Base-by-base conservation (phyloP, 257 asterid species). In the Jaltomata sinuosa region DNA sequence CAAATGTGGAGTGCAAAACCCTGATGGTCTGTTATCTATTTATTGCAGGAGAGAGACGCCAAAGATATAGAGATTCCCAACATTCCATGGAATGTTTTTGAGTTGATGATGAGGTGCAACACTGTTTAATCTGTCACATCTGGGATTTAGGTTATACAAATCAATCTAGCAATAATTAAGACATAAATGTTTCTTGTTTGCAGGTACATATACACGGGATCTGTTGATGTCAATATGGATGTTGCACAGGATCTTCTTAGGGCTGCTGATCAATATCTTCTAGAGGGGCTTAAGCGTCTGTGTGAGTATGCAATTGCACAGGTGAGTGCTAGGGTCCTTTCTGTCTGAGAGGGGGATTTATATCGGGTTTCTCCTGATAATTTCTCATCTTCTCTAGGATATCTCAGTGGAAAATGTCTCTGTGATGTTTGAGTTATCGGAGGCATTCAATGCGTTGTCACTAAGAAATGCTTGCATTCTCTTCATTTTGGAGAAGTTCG, bases 21-120 rank as follows among this genome's bases (percentile, higher is more conserved):
- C 27, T 77, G 42, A 76, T 49, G 81, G 50, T 83, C 11, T 61
- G 52, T 65, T 50, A n/a, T 31, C 50, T 82, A 45, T 65, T 29
- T 31, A 82, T 74, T 89, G 90, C 91, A 97, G 99, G 99, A 97
- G 90, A 93, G 95, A 89, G 98, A 97, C 57, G 99, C 99, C 83
- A 97, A 93, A 91, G 98, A 95, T 87, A 93, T 97, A 52, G 98
- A 94, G 92, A 95, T 97, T 69, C 99, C 99, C 32, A 97, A 97
- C 87, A 97, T 96, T 84, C 93, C 91, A 91, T 96, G 98, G 99
- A 97, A 94, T 88, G 97, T 94, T 84, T 96, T 96, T 82, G 98
- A 96, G 90, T 87, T 96, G 93, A 94, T 96, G 99, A 97, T 95
- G 99, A 95, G 98, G 99, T 97, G 85, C 64, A 49, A 78, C 49